These are phyloP conservation scores for Globisporangium rhizosaccharum DNA, from an alignment of 352 stramenopile genomes.

Conservation along the genomic window DNA sequence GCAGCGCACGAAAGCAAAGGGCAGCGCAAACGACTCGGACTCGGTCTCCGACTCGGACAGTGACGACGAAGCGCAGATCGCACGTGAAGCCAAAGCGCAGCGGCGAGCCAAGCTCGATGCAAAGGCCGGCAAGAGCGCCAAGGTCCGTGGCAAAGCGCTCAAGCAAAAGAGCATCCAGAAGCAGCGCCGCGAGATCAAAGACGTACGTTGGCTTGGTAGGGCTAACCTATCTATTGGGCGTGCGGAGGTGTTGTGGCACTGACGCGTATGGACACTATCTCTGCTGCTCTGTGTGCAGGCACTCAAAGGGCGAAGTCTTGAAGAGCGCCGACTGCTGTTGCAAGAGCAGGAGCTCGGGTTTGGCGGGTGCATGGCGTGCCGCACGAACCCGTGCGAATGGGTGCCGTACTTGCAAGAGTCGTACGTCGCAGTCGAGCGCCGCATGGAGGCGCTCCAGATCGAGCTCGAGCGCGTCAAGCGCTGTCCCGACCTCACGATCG, in stretches of 20 bases:
- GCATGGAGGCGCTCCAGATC: conserved; percentile 53
- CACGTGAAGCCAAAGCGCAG: conserved; percentile 34
- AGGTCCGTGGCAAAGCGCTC: conserved; percentile 42
- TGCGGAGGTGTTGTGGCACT: not conserved
- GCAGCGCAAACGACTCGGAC: conserved; percentile 12
- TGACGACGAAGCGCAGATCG: conserved; percentile 65
- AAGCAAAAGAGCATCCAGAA: conserved; percentile 63
- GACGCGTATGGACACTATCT: not conserved
- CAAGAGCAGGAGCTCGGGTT: conserved; percentile 68
- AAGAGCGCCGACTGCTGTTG: conserved; percentile 53
- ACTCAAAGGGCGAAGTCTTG: conserved; percentile 50
- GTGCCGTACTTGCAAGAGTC: conserved; percentile 56
- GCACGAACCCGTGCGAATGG: conserved; percentile 62
- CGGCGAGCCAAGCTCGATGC: conserved; percentile 25
- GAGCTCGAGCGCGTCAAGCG: conserved; percentile 74
- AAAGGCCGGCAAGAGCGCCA: conserved; percentile 24
- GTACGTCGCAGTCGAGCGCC: conserved; percentile 38
- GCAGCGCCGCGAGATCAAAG: conserved; percentile 73
- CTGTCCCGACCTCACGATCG: conserved; percentile 35
- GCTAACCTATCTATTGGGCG: not conserved
- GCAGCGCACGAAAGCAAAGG: not conserved
- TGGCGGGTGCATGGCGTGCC: conserved; percentile 80
- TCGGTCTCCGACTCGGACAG: conserved; percentile 59
- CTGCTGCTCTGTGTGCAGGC: conserved; percentile 13
- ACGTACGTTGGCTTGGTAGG: conserved; percentile 17